Conservation (phyloP, 2,329 filamentous ascomycete genomes). For the Sporothrix mexicana region DNA sequence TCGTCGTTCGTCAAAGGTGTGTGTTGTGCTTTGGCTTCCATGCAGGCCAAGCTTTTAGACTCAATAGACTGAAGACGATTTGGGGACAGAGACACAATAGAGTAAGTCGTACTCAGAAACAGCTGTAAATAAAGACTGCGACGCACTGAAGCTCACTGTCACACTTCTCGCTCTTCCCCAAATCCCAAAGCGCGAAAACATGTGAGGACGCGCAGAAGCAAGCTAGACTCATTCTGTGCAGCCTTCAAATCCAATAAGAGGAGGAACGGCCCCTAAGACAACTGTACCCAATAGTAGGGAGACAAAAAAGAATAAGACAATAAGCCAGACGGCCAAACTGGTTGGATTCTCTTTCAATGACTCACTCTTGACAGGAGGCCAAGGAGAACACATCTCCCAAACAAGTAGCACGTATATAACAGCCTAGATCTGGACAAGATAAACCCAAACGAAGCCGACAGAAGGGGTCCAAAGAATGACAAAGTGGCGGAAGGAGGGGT, state of each 20-base stretch:
- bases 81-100: too few relatives aligned
- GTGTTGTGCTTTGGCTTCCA: too few relatives aligned
- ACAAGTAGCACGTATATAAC: background rate
- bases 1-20: too few relatives aligned
- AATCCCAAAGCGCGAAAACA: constrained; percentile 28
- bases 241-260: background rate
- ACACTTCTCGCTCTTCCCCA: too few relatives aligned
- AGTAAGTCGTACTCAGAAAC: too few relatives aligned
- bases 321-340: background rate
- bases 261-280: background rate
- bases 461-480: background rate
- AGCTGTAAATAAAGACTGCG: too few relatives aligned
- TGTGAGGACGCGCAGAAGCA: constrained; percentile 29
- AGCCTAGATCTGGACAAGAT: background rate
- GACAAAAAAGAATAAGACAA: background rate
- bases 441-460: background rate
- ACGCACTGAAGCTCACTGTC: too few relatives aligned
- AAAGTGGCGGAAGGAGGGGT: background rate
- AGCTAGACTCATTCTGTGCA: background rate
- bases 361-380: background rate
- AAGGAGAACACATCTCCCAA: background rate
- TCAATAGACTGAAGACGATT: too few relatives aligned
- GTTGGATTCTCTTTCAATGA: background rate
- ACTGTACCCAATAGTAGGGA: too few relatives aligned
- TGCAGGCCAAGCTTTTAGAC: too few relatives aligned